Base-by-base conservation (phyloP, 1,139 yeast genomes). In the Blastobotrys capitulatus region DNA sequence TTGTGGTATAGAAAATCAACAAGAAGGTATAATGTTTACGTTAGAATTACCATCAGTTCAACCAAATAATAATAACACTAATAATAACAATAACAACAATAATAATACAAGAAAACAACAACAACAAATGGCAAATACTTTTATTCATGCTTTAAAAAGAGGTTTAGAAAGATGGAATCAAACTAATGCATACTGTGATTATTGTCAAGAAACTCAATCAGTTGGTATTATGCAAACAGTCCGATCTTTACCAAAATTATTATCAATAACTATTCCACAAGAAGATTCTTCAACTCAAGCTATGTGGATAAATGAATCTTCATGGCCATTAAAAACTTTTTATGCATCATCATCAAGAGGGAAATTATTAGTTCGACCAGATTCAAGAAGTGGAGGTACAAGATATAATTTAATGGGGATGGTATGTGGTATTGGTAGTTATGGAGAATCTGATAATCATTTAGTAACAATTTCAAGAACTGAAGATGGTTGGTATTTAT, bases 401-500 rank as follows among this genome's bases (percentile, higher is more conserved):
- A 50, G 52, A 18, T 69, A 71, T 51, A 57, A 58, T 18, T 57
- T 72, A 31, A 52, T 60, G 12, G 75, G 76, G 6, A 58, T 66
- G 39, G 67, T 70, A 4, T 67, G 68, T n/a, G 74, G 71, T 50
- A 62, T 72, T 10, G 49, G 58, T 3, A 54, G 57, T 20, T 59
- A 57, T 6, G 61, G 60, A 8, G 53, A 55, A 7, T 53, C 57
- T 2, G 69, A 63, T 38, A 58, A 62, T 19, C 75, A 70, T 46
- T 55, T 66, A 45, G 70, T 71, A 12, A 58, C 73, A 6, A 58
- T 68, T 55, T 73, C 80, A 6, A 75, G 76, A 49, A 71, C 80
- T 34, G 57, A 57, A 10, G 52, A 51, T 46, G 47, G 47, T 18
- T 94, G 99, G 98, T 80, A 76, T 58, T 67, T 94, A 60, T 89